These are phyloP conservation scores for Fusarium stilboides DNA, from an alignment of 2,329 filamentous ascomycete genomes.

Conservation along the genomic window DNA sequence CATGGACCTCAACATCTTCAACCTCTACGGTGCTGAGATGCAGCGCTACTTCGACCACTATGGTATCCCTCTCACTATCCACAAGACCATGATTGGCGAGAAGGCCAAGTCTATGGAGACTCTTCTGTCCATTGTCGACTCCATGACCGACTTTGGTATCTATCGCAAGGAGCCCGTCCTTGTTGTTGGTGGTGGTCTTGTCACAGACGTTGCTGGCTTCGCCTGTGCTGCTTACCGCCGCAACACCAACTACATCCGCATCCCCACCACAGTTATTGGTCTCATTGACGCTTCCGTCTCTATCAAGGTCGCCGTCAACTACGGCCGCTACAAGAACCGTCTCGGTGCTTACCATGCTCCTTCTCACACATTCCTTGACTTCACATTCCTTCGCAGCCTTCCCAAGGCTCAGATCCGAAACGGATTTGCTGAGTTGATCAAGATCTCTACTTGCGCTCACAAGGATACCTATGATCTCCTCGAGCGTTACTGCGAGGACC, in stretches of 20 bases:
- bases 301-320: slow-evolving; percentile 85
- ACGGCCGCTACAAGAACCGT: slow-evolving; percentile 82
- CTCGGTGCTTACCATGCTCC: slow-evolving; percentile 82
- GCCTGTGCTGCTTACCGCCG: slow-evolving; percentile 80
- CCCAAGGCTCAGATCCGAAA: slow-evolving; percentile 79
- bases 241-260: slow-evolving; percentile 81
- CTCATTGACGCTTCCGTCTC: slow-evolving; percentile 82
- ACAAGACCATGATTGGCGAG: slow-evolving; percentile 82
- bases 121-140: slow-evolving; percentile 77
- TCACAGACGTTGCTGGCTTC: slow-evolving; percentile 81
- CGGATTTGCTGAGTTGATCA: slow-evolving; percentile 82
- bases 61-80: slow-evolving; percentile 73
- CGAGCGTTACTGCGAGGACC: slow-evolving; percentile 77
- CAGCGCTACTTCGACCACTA: slow-evolving; percentile 77
- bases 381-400: slow-evolving; percentile 78
- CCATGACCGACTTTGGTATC: slow-evolving; percentile 81
- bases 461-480: slow-evolving; percentile 76
- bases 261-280: slow-evolving; percentile 82
- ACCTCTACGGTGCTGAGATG: slow-evolving; percentile 76
- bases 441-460: slow-evolving; percentile 81
- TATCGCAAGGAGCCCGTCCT: slow-evolving; percentile 78
- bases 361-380: slow-evolving; percentile 80
- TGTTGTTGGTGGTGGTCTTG: slow-evolving; percentile 77
- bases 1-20: slow-evolving; percentile 80
- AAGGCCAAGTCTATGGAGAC: slow-evolving; percentile 83